A percentile compares a stretch with the other conserved stretches of the same genome.
Evolutionary conservation across 129 eudicot genomes (phyloP).

Genomic region (Calendula officinalis): DNA sequence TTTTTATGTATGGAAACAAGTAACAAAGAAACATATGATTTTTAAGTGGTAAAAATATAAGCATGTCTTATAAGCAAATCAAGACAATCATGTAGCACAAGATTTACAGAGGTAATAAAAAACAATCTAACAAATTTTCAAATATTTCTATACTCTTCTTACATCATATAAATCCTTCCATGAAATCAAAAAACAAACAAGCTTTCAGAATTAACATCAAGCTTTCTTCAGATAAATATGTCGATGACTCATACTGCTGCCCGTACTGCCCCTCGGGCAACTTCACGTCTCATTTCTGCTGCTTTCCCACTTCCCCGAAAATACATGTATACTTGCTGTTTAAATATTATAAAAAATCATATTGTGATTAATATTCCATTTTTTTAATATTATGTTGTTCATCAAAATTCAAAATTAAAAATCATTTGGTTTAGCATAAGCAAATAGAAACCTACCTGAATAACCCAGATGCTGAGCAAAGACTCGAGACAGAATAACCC

Average conservation of each 20-base stretch:
- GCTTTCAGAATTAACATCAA: conserved; percentile 15
- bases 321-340: conserved; percentile 99
- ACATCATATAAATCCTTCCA: conserved; percentile 26
- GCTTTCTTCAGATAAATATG: conserved; percentile 4
- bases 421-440: neutral
- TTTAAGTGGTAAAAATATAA: neutral
- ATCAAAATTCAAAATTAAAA: neutral
- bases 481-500: conserved; percentile 62
- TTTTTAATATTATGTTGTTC: neutral
- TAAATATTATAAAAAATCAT: neutral
- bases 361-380: neutral
- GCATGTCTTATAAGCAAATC: conserved; percentile 16
- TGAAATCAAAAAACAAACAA: conserved; percentile 11
- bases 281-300: conserved; percentile 84
- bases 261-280: conserved; percentile 81
- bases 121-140: conserved; percentile 17
- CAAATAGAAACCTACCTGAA: conserved; percentile 46
- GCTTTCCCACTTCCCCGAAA: conserved; percentile 98
- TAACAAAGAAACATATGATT: neutral
- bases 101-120: conserved; percentile 35
- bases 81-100: conserved; percentile 32
- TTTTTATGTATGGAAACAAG: neutral
- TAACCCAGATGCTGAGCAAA: conserved; percentile 77
- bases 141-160: conserved; percentile 17
- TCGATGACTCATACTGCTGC: conserved; percentile 57